Evolutionary conservation across 495 filamentous ascomycete genomes (phyloP), one percentile per base, ranked within the genome.

Genomic region (Xylaria bambusicola): DNA sequence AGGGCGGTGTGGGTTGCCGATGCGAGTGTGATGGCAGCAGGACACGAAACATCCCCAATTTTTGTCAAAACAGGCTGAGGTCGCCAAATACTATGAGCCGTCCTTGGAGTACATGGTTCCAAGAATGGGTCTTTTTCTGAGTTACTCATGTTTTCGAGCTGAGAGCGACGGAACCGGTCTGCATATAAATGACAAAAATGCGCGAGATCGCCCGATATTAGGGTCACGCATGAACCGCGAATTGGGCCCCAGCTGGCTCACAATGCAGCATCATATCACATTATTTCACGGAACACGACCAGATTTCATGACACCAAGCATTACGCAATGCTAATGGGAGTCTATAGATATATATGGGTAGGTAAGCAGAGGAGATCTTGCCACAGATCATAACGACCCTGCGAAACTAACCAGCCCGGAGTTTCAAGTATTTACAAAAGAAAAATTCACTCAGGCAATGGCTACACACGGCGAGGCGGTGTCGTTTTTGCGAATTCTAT

Each of bases 1-100:
- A 65, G 17, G 74, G 74, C 2, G 73, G 72, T 24, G 69, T 77
- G 8, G 77, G 77, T 8, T 79, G 77, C 42, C 72, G 75, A 13
- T 79, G 77, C 52, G 71, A 74, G 56, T 80, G 77, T 60, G 70
- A 77, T 51, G 74, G 72, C n/a, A 53, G 63, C 26, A 58, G 42
- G 21, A 69, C 65, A 17, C 56, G 71, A 8, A 77, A 78, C 48
- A 64, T 68, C 31, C 61, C 65, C 8, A 63, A 53, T 27, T 71
- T 72, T 42, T 78, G 75, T 44, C 52, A 73, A 7, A 60, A 73
- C 42, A 66, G 63, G 42, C 59, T 78, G 6, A 75, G 70, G 52
- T 65, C 69, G 27, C 75, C 75, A 6, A 73, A 70, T 31, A 73
- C 66, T 0, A 52, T 56, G n/a, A 66, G 58, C 10, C 63, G 67